Percentiles rank a stretch among this genome's conserved stretches.
Conservation (phyloP, 257 asterid genomes). For the Primulina eburnea region DNA sequence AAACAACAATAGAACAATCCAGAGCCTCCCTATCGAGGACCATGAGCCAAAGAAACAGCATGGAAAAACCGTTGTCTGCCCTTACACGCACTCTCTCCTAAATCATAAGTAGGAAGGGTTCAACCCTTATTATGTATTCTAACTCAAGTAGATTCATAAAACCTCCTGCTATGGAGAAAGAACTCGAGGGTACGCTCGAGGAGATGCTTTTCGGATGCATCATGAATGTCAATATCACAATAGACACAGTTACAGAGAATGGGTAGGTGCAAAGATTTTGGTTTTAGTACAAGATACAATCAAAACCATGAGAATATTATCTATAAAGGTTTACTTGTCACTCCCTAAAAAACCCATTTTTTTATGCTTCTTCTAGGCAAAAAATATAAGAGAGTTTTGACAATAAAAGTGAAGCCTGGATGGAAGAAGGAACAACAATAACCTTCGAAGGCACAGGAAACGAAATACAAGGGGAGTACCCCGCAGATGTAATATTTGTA, state of each 20-base stretch:
- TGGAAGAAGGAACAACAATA: conserved; percentile 72
- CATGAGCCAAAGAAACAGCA: conserved; percentile 32
- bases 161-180: conserved; percentile 49
- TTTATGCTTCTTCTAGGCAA: conserved; percentile 33
- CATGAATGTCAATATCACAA: conserved; percentile 51
- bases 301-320: background rate
- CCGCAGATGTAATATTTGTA: conserved; percentile 52
- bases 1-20: conserved; percentile 9
- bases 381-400: conserved; percentile 47
- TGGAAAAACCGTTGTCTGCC: conserved; percentile 17
- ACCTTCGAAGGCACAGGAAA: conserved; percentile 63
- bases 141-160: conserved; percentile 53
- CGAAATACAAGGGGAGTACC: conserved; percentile 40
- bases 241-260: conserved; percentile 38
- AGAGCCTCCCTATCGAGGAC: conserved; percentile 29
- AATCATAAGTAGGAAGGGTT: conserved; percentile 36
- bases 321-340: background rate
- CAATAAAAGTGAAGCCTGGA: conserved; percentile 71
- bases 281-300: too few relatives aligned
- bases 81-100: conserved; percentile 32
- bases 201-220: conserved; percentile 74
- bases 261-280: conserved; percentile 37
- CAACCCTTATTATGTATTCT: conserved; percentile 52
- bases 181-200: conserved; percentile 71
- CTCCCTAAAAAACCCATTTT: background rate